Conservation (phyloP, 2,329 filamentous ascomycete species). For the Ophiostoma tasmaniense region DNA sequence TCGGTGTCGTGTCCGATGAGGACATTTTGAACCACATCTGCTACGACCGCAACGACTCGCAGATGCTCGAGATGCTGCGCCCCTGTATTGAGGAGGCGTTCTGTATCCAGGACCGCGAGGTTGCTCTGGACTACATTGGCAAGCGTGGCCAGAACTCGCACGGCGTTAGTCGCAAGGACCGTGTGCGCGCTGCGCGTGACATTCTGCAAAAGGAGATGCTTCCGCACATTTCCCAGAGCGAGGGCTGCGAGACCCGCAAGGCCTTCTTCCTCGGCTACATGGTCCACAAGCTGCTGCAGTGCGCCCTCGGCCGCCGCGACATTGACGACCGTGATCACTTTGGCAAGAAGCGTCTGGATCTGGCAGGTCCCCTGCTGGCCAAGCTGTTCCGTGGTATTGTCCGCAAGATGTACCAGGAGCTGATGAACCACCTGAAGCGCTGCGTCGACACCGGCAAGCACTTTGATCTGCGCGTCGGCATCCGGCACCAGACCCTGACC, state of each 20-base stretch:
- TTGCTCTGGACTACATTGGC: constrained; percentile 90
- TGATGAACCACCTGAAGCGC: constrained; percentile 82
- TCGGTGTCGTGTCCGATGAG: constrained; percentile 93
- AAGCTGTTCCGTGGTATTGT: constrained; percentile 92
- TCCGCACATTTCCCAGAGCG: constrained; percentile 90
- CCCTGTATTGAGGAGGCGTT: constrained; percentile 97
- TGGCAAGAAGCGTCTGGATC: constrained; percentile 93
- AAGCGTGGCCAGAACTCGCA: constrained; percentile 70
- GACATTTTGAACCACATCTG: constrained; percentile 98
- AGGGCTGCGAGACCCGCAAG: constrained; percentile 91
- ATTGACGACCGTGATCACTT: constrained; percentile 98
- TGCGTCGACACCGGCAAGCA: constrained; percentile 84
- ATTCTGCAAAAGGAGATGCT: constrained; percentile 95
- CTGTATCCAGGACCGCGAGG: constrained; percentile 89
- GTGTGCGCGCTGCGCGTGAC: constrained; percentile 84
- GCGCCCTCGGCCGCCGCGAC: constrained; percentile 83
- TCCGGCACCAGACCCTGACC: constrained; percentile 84
- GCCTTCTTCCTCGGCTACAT: constrained; percentile 99
- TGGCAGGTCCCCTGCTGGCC: constrained; percentile 89
- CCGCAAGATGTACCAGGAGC: constrained; percentile 80
- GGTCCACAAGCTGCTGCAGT: constrained; percentile 92
- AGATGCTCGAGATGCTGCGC: constrained; percentile 96
- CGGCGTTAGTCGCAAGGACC: constrained; percentile 71
- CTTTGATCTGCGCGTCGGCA: constrained; percentile 82
- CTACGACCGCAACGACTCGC: constrained; percentile 87